Percentiles rank a stretch among this genome's conserved stretches.
These are phyloP conservation scores for Aspergillus pseudotamarii DNA, from an alignment of 2,329 filamentous ascomycete genomes.

Conservation along the genomic window DNA sequence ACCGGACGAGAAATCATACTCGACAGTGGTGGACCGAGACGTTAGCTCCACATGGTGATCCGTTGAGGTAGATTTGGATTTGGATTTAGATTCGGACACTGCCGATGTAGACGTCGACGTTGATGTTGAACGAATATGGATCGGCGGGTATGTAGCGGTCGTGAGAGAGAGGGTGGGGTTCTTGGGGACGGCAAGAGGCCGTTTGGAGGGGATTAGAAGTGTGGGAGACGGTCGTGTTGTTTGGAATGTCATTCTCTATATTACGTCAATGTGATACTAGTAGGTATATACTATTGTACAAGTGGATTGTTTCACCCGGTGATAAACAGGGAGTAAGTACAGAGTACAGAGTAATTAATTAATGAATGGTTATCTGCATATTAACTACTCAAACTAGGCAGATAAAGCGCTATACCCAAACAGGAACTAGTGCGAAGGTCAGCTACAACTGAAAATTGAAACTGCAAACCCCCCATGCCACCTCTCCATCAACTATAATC, in stretches of 20 bases:
- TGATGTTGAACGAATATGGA: constrained; percentile 6
- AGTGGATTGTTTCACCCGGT: not conserved
- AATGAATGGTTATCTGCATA: no score
- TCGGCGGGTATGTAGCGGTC: constrained; percentile 26
- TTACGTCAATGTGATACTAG: not conserved
- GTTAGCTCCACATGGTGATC: not conserved
- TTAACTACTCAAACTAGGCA: no score
- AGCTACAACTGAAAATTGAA: no score
- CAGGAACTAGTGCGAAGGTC: no score
- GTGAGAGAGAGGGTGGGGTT: constrained; percentile 10
- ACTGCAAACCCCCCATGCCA: no score
- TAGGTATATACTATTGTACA: not conserved
- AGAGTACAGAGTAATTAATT: no score
- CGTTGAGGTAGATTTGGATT: not conserved
- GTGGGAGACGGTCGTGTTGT: constrained; percentile 11
- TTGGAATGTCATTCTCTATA: constrained; percentile 9
- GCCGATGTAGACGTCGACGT: not conserved
- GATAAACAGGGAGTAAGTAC: not conserved
- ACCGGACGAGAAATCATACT: constrained; percentile 36
- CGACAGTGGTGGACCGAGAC: constrained; percentile 18
- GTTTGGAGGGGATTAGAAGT: constrained; percentile 33
- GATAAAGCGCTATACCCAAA: no score
- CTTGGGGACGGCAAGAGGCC: constrained; percentile 19
- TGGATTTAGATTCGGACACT: not conserved
- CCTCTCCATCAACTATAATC: no score